A percentile compares a stretch with the other conserved stretches of the same genome.
These are phyloP conservation scores for Lecanosticta acicola DNA, from an alignment of 2,329 filamentous ascomycete species.

Conservation along the genomic window DNA sequence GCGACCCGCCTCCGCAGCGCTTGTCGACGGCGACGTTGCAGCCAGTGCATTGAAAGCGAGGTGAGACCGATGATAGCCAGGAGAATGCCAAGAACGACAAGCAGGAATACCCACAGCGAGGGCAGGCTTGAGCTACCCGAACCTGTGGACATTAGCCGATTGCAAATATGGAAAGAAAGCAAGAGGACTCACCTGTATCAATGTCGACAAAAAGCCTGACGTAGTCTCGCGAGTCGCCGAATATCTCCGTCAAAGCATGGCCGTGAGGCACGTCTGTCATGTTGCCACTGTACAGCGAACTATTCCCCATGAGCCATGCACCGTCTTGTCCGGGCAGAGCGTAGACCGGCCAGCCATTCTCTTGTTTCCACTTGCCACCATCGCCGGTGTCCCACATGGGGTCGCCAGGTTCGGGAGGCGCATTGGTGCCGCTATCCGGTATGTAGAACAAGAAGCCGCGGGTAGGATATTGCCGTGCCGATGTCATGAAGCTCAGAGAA, in stretches of 20 bases:
- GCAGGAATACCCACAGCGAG: constrained; percentile 73
- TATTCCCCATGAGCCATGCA: constrained; percentile 60
- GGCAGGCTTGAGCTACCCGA: constrained; percentile 46
- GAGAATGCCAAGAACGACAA: constrained; percentile 65
- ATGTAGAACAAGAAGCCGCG: constrained; percentile 55
- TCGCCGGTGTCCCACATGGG: constrained; percentile 66
- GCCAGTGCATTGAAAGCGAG: constrained; percentile 67
- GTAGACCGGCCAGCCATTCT: constrained; percentile 75
- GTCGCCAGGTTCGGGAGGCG: constrained; percentile 62
- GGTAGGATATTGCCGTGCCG: constrained; percentile 52
- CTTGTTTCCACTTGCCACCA: constrained; percentile 62
- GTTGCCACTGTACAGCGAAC: constrained; percentile 73
- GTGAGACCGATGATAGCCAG: constrained; percentile 61
- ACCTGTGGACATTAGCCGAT: constrained; percentile 7
- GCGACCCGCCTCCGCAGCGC: constrained; percentile 65
- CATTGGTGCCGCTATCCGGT: constrained; percentile 42
- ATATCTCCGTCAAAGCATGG: constrained; percentile 34
- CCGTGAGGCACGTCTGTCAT: constrained; percentile 48
- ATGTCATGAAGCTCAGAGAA: constrained; percentile 63
- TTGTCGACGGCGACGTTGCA: constrained; percentile 66
- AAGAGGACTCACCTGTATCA: constrained; percentile 36
- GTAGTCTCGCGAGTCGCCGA: constrained; percentile 37
- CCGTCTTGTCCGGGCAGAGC: constrained; percentile 68
- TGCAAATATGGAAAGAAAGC: background rate
- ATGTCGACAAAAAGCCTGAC: constrained; percentile 50